Conservation (phyloP, 139 green algal genomes). For the Volvox africanus region DNA sequence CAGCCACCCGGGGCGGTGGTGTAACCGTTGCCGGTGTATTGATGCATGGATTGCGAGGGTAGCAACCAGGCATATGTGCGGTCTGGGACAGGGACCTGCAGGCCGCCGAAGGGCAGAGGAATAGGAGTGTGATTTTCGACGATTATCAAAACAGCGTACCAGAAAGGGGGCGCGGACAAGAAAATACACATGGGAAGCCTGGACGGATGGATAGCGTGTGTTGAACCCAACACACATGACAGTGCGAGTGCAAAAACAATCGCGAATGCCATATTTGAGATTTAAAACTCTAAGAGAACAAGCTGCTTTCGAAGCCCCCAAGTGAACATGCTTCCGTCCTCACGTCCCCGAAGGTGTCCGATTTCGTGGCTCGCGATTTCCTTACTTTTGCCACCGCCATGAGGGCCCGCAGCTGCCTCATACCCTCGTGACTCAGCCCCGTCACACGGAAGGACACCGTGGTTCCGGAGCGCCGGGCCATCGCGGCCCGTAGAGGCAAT, state of each 20-base stretch:
- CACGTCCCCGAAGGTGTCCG: too few relatives aligned
- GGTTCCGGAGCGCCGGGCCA: conserved; percentile 36
- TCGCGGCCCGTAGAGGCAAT: conserved; percentile 8
- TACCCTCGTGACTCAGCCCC: conserved; percentile 42
- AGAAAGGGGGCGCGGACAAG: not conserved
- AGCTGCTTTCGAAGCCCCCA: too few relatives aligned
- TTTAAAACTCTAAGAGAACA: too few relatives aligned
- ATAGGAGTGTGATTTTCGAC: too few relatives aligned
- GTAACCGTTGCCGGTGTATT: not conserved
- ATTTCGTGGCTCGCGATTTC: too few relatives aligned
- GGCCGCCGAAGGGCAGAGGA: too few relatives aligned
- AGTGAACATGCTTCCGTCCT: too few relatives aligned
- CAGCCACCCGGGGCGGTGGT: not conserved
- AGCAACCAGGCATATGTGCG: conserved; percentile 44
- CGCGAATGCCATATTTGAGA: too few relatives aligned
- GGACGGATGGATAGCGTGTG: too few relatives aligned
- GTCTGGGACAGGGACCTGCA: conserved; percentile 38
- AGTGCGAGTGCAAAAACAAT: too few relatives aligned
- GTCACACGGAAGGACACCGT: conserved; percentile 40
- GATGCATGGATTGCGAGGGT: not conserved
- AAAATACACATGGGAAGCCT: not conserved
- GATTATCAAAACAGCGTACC: too few relatives aligned
- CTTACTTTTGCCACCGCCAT: conserved; percentile 36
- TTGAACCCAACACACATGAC: too few relatives aligned
- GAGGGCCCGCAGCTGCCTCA: conserved; percentile 36